Conservation (phyloP, 495 filamentous ascomycete genomes). For the Aspergillus olivimuriae region DNA sequence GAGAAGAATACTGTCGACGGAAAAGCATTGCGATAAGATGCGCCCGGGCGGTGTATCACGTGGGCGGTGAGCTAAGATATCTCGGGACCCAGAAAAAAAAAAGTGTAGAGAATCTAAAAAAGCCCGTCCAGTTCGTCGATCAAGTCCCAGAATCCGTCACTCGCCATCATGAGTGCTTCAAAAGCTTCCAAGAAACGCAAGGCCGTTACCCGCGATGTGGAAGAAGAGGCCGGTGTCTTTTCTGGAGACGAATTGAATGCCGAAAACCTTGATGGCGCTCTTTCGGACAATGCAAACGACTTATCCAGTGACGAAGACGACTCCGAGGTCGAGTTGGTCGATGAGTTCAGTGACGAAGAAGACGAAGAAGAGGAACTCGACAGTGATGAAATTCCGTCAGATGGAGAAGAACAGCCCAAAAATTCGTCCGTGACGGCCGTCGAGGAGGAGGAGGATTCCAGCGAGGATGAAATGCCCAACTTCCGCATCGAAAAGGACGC, state of each 20-base stretch:
- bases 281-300: constrained; percentile 54
- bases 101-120: too few relatives aligned
- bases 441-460: constrained; percentile 13
- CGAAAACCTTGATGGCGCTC: constrained; percentile 56
- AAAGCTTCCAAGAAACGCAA: constrained; percentile 51
- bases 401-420: constrained; percentile 24
- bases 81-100: constrained; percentile 22
- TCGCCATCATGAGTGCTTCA: constrained; percentile 28
- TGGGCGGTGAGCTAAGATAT: constrained; percentile 33
- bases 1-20: too few relatives aligned
- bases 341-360: constrained; percentile 41
- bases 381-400: constrained; percentile 48
- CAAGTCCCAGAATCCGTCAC: too few relatives aligned
- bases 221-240: constrained; percentile 43
- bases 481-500: constrained; percentile 55
- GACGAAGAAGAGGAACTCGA: constrained; percentile 40
- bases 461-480: constrained; percentile 30
- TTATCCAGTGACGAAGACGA: constrained; percentile 39
- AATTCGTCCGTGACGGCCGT: constrained; percentile 17
- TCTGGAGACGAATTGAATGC: constrained; percentile 63
- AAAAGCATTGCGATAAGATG: constrained; percentile 10
- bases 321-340: constrained; percentile 39
- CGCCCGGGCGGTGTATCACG: constrained; percentile 35
- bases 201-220: constrained; percentile 48
- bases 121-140: too few relatives aligned